These are phyloP conservation scores for Metschnikowia peoriensis DNA, from an alignment of 805 yeast genomes.

Conservation along the genomic window DNA sequence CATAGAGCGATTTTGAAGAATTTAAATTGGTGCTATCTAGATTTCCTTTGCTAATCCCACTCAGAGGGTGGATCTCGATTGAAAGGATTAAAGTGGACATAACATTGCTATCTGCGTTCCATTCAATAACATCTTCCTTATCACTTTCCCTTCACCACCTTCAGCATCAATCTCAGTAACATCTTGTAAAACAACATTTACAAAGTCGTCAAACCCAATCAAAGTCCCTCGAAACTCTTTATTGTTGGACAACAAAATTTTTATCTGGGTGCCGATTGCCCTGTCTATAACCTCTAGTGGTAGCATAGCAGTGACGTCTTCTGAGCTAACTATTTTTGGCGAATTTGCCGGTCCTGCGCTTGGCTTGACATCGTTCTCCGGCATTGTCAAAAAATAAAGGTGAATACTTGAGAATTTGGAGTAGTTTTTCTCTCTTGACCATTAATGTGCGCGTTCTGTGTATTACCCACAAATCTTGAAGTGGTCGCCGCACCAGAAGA, in stretches of 20 bases:
- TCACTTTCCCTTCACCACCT: slow-evolving; percentile 43
- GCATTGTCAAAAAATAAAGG: neutral
- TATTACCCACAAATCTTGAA: neutral
- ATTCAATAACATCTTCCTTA: slow-evolving; percentile 62
- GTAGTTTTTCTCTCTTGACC: neutral
- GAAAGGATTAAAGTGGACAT: slow-evolving; percentile 9
- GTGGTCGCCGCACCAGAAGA: neutral
- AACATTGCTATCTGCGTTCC: slow-evolving; percentile 75
- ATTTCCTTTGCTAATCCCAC: too few relatives aligned
- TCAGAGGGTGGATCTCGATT: too few relatives aligned
- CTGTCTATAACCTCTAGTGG: slow-evolving; percentile 89
- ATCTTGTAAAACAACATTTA: slow-evolving; percentile 83
- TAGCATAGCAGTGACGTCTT: slow-evolving; percentile 28
- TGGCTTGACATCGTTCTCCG: neutral
- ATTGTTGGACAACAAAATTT: slow-evolving; percentile 61
- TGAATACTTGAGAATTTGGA: neutral
- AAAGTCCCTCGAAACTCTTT: slow-evolving; percentile 87
- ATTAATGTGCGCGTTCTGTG: slow-evolving; percentile 4
- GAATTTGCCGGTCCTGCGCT: neutral
- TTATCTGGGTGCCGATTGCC: slow-evolving; percentile 75
- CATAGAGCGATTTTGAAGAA: too few relatives aligned
- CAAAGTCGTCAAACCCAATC: slow-evolving; percentile 93
- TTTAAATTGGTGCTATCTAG: too few relatives aligned
- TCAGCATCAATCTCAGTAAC: slow-evolving; percentile 60
- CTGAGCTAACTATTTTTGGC: neutral